A percentile compares a stretch with the other conserved stretches of the same genome.
Evolutionary conservation across 805 yeast genomes (phyloP).

Genomic region (Candida broadrunensis): DNA sequence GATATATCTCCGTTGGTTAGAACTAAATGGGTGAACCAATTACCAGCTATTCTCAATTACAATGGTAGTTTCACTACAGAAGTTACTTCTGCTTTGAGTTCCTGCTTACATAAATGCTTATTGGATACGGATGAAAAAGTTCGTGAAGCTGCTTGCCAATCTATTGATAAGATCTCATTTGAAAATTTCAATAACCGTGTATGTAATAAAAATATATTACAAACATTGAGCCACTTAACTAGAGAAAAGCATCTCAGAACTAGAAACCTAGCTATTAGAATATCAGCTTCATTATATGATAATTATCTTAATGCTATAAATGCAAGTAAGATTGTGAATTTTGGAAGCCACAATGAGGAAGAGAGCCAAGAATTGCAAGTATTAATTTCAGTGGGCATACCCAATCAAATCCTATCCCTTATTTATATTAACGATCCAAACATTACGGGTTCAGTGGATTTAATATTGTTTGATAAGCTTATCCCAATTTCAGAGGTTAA

Average conservation of each 20-base stretch:
- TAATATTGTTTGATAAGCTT: slow-evolving; percentile 54
- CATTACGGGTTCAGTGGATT: slow-evolving; percentile 66
- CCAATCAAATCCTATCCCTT: slow-evolving; percentile 61
- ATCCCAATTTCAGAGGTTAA: slow-evolving; percentile 51
- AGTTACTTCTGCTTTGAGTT: slow-evolving; percentile 32
- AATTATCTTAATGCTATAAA: slow-evolving; percentile 27
- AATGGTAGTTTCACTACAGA: slow-evolving; percentile 50
- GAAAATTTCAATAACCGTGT: slow-evolving; percentile 46
- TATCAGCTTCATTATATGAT: slow-evolving; percentile 56
- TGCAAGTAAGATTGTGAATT: slow-evolving; percentile 20
- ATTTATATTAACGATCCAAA: slow-evolving; percentile 70
- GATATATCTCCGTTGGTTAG: slow-evolving; percentile 69
- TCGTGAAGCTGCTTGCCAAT: slow-evolving; percentile 57
- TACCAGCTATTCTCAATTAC: slow-evolving; percentile 43
- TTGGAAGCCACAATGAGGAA: slow-evolving; percentile 22
- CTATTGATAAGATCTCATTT: slow-evolving; percentile 44
- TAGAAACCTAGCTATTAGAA: slow-evolving; percentile 54
- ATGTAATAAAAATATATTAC: slow-evolving; percentile 45
- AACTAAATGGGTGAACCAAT: slow-evolving; percentile 63
- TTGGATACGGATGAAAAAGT: slow-evolving; percentile 76
- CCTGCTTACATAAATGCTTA: slow-evolving; percentile 64
- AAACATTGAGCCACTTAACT: slow-evolving; percentile 56
- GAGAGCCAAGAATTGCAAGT: slow-evolving; percentile 25
- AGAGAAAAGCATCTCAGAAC: slow-evolving; percentile 70
- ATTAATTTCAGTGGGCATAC: slow-evolving; percentile 47